These are phyloP conservation scores for Boeremia lycopersici DNA, from an alignment of 2,329 filamentous ascomycete genomes.

Conservation along the genomic window DNA sequence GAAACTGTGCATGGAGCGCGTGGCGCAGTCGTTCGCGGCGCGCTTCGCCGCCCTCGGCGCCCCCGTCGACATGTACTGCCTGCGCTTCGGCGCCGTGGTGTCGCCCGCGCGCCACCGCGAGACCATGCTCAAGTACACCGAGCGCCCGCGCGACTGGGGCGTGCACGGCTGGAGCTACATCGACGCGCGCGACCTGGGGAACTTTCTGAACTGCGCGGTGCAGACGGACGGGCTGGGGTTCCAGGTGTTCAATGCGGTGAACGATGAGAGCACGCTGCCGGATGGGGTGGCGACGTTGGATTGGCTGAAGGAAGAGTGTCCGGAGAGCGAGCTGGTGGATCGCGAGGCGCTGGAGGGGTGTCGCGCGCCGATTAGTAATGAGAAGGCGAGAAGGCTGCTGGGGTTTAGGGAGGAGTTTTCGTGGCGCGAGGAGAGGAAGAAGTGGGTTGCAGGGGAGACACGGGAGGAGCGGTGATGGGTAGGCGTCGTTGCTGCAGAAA, in stretches of 20 bases:
- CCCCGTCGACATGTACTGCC: conserved; percentile 61
- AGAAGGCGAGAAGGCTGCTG: conserved; percentile 62
- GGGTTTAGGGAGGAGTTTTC: conserved; percentile 64
- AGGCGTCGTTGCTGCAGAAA: no score
- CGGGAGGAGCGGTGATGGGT: neutral
- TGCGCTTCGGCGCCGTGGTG: conserved; percentile 65
- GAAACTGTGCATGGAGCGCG: conserved; percentile 64
- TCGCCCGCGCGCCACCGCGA: conserved; percentile 61
- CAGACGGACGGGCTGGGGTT: conserved; percentile 62
- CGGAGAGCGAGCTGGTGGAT: conserved; percentile 56
- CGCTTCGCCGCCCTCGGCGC: conserved; percentile 48
- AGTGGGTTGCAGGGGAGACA: conserved; percentile 1
- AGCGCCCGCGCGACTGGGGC: conserved; percentile 56
- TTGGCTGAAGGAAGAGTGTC: conserved; percentile 57
- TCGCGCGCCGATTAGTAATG: conserved; percentile 64
- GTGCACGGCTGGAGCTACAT: conserved; percentile 67
- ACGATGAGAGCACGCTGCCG: conserved; percentile 60
- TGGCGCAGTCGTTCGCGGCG: conserved; percentile 60
- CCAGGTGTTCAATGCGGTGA: conserved; percentile 68
- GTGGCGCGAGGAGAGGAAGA: conserved; percentile 47
- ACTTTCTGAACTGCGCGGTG: conserved; percentile 62
- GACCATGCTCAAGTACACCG: conserved; percentile 57
- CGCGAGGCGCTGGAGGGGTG: conserved; percentile 55
- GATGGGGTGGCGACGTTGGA: conserved; percentile 50
- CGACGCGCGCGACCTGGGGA: conserved; percentile 64